Conservation (phyloP, 1,139 yeast genomes). For the Yamadazyma spencermartinsiae region DNA sequence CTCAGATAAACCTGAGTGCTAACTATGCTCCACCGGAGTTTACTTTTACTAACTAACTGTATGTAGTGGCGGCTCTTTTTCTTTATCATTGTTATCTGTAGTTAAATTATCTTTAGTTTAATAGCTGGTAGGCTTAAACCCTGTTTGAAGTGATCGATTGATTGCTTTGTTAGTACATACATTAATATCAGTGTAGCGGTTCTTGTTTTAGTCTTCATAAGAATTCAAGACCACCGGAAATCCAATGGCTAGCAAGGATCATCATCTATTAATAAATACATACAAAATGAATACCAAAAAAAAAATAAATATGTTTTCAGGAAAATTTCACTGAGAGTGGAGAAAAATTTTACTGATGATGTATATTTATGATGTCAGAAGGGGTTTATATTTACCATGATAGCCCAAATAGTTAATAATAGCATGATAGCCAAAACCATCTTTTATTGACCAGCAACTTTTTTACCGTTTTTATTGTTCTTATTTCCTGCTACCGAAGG, state of each 20-base stretch:
- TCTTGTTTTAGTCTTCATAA: slow-evolving; percentile 24
- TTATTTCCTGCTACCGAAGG: neutral
- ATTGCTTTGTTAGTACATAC: slow-evolving; percentile 12
- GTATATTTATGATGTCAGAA: neutral
- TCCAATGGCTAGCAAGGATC: slow-evolving; percentile 19
- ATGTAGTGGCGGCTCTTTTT: no score
- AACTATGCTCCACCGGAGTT: neutral
- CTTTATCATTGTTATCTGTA: no score
- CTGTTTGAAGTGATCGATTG: neutral
- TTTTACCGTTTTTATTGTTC: slow-evolving; percentile 8
- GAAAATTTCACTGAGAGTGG: neutral
- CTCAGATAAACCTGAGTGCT: no score
- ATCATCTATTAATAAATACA: slow-evolving; percentile 11
- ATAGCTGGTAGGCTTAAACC: neutral
- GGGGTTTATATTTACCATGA: neutral
- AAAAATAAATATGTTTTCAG: neutral
- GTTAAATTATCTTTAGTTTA: no score
- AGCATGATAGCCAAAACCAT: slow-evolving; percentile 1
- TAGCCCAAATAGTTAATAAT: neutral
- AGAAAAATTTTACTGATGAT: neutral
- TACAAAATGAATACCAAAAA: neutral
- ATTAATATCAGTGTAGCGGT: slow-evolving; percentile 28
- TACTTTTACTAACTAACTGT: no score
- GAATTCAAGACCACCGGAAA: slow-evolving; percentile 15
- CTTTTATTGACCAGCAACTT: slow-evolving; percentile 20